Evolutionary conservation across 768 basidiomycete genomes (phyloP), one percentile per base, ranked within the genome.

Genomic region (Trametes coccinea): DNA sequence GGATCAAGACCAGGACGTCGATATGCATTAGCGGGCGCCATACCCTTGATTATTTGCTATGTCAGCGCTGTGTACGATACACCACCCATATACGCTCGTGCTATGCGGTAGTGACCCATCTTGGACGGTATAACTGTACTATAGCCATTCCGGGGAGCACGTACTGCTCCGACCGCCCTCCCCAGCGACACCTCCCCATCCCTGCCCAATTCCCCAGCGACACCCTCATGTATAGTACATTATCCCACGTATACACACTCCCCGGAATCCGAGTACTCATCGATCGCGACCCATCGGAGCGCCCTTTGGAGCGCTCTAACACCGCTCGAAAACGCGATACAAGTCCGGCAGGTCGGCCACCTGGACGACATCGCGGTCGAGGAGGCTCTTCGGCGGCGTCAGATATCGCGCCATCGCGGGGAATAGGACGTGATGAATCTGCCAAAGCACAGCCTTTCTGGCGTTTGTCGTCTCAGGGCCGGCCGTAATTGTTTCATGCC

Each of bases 311-410:
- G 16, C n/a, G 27, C 14, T 31, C 59, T 40, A 98, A 71, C 95
- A 98, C 64, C 95, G 76, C 75, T 98, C 95, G 69, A 98, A 99
- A 0, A 98, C 91, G 63, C 90, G 88, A 73, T 97, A 99, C 55
- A 99, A 77, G 64, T 95, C 93, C 1, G 94, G 94, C 45, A 98
- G 75, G 72, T 85, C 90, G 9, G 97, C 95, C 17, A 96, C 84
- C 74, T 95, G 92, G 2, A 93, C 85, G 4, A 98, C 86, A 68
- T 93, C 91, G 30, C 72, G 71, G 65, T 88, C 90, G 52, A 89
- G 78, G 60, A 89, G 77, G 2, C 82, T 82, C 71, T 82, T 88
- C 6, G 81, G 93, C 47, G 86, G 84, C 5, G 77, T 72, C 11
- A 96, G 76, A 73, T 96, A 90, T 55, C 85, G 83, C 59, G 92